A percentile compares a stretch with the other conserved stretches of the same genome.
Evolutionary conservation across 2,329 filamentous ascomycete genomes (phyloP).

Genomic region (Blastomyces percursus): DNA sequence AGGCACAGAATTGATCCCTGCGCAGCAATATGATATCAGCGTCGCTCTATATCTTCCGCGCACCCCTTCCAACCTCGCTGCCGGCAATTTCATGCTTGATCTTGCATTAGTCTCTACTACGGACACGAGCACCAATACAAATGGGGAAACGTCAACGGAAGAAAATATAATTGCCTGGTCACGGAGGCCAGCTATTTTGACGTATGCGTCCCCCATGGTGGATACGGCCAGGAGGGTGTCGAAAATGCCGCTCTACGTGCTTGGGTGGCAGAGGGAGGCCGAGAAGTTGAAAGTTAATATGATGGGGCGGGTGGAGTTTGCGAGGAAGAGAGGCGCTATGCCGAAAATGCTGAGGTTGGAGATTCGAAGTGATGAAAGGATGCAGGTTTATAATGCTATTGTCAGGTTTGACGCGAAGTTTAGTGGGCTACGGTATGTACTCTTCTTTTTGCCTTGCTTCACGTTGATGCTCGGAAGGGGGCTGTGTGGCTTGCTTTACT

Average conservation of each 20-base stretch:
- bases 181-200: slow-evolving; percentile 64
- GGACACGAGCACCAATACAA: slow-evolving; percentile 24
- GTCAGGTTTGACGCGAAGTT: slow-evolving; percentile 65
- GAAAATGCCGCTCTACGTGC: slow-evolving; percentile 57
- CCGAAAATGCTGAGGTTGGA: slow-evolving; percentile 51
- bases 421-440: slow-evolving; percentile 51
- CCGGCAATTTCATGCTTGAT: slow-evolving; percentile 92
- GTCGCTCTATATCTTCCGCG: slow-evolving; percentile 66
- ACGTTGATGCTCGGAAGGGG: neutral
- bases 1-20: slow-evolving; percentile 47
- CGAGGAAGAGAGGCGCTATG: slow-evolving; percentile 40
- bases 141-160: slow-evolving; percentile 9
- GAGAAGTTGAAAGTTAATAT: slow-evolving; percentile 56
- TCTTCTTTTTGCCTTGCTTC: neutral
- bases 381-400: slow-evolving; percentile 65
- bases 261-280: slow-evolving; percentile 55
- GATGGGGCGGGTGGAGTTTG: slow-evolving; percentile 62
- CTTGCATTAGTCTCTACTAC: slow-evolving; percentile 50
- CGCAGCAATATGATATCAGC: slow-evolving; percentile 75
- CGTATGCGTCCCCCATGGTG: slow-evolving; percentile 63
- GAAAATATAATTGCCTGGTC: slow-evolving; percentile 47
- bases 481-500: neutral
- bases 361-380: slow-evolving; percentile 53
- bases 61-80: slow-evolving; percentile 60
- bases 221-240: slow-evolving; percentile 50